Percentiles rank a stretch among this genome's conserved stretches.
Evolutionary conservation across 2,329 filamentous ascomycete genomes (phyloP).

Genomic region (Trichoderma sp.): DNA sequence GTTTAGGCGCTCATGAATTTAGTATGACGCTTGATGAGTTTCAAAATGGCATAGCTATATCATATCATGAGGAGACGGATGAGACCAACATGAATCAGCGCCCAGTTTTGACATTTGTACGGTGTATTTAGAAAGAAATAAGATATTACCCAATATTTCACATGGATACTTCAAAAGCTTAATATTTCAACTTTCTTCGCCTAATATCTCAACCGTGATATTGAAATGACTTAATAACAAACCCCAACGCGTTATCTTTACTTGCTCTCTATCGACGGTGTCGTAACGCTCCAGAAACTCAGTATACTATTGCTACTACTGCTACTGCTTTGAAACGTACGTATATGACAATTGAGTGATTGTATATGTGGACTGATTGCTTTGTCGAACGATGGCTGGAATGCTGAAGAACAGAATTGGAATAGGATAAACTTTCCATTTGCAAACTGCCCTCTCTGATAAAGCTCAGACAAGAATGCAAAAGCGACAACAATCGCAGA

Average conservation of each 20-base stretch:
- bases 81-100: background rate
- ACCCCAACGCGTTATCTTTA: too few species aligned
- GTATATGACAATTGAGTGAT: too few species aligned
- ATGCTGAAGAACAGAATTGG: too few species aligned
- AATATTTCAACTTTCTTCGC: background rate
- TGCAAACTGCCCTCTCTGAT: too few species aligned
- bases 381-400: too few species aligned
- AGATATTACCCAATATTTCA: background rate
- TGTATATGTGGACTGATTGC: too few species aligned
- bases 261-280: background rate
- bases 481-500: too few species aligned
- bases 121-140: too few species aligned
- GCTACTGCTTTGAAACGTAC: too few species aligned
- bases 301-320: background rate
- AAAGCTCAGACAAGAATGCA: too few species aligned
- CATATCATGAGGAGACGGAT: background rate
- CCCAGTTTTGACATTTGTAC: background rate
- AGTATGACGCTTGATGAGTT: background rate
- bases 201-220: too few species aligned
- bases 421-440: too few species aligned
- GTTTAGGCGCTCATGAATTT: background rate
- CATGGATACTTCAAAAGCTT: background rate
- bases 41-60: background rate
- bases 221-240: background rate
- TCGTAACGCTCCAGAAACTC: fast-evolving